phyloP scores from a whole-genome alignment of 352 stramenopile genomes.

The Phytophthora ohioensis region DNA sequence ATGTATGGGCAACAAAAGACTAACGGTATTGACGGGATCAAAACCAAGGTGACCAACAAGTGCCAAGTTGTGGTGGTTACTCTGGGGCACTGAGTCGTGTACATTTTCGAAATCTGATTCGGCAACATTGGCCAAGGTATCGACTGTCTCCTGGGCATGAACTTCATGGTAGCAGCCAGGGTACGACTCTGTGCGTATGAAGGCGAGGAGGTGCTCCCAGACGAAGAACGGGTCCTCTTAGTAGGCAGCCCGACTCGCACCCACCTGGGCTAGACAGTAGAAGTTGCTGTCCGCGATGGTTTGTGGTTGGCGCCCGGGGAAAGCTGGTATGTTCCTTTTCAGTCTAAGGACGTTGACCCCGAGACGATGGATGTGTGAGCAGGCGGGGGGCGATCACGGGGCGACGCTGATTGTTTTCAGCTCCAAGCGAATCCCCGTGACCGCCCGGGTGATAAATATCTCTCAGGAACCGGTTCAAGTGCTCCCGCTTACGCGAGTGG shows the following conservation, averaged over 20 bases:
- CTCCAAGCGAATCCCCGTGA: background rate
- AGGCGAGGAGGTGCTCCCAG: no score
- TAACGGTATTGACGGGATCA: conserved; percentile 7
- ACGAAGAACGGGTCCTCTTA: background rate
- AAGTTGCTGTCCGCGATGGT: background rate
- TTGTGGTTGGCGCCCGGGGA: background rate
- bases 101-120: no score
- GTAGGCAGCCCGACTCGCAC: background rate
- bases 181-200: no score
- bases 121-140: no score
- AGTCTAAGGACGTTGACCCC: background rate
- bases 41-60: conserved; percentile 18
- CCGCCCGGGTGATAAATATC: background rate
- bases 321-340: background rate
- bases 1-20: background rate
- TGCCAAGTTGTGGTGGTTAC: background rate
- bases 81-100: no score
- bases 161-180: no score
- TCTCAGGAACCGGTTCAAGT: background rate
- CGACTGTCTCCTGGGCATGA: no score
- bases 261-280: background rate
- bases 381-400: background rate
- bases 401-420: background rate
- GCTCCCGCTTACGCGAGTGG: background rate
- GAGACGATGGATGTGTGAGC: background rate